Base-by-base conservation (phyloP, 2,329 filamentous ascomycete species). In the Aspergillus sp. region DNA sequence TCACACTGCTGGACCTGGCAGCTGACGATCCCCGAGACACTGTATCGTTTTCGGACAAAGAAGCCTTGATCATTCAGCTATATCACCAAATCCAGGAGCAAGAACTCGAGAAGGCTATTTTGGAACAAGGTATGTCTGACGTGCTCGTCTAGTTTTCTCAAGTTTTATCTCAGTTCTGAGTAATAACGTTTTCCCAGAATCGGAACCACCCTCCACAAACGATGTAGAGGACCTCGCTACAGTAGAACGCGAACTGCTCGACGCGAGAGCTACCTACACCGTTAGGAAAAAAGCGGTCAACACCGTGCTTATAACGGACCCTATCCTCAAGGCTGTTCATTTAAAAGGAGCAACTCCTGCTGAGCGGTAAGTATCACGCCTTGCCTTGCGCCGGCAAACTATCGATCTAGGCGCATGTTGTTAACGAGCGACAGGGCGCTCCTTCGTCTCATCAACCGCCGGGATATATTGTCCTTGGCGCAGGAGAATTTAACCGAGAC, bases 311-410 rank as follows among this genome's bases (percentile, higher is more conserved):
- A 85, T 86, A 64, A 87, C 87, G 56, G 88, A 91, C 66, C 90
- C 91, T 7, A 86, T 90, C 41, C 78, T 96, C 57, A 90, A 90
- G 68, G 88, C 91, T 6, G 86, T 93, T 40, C 90, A 96, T 71
- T 79, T 84, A 59, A 86, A 86, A 44, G 84, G 83, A 12, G 81
- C 85, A 17, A 84, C 85, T 2, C 83, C 84, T 45, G 79, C 87
- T 52, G 90, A 95, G 75, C 84, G 86, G 90, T 90, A 80, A 55
- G 72, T 40, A 51, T 17, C 27, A 43, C 41, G 19, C 35, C 45
- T 44, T 55, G 48, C 40, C 31, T 25, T 46, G 21, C 45, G 45
- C 19, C 4, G 9, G 15, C 8, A n/a, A 12, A 25, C 27, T 11
- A 11, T 19, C 21, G 8, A 15, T 46, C 27, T 19, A n/a, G 12